phyloP scores from a whole-genome alignment of 2,329 filamentous ascomycete species.

The Paecilomyces dactylethromorphus region DNA sequence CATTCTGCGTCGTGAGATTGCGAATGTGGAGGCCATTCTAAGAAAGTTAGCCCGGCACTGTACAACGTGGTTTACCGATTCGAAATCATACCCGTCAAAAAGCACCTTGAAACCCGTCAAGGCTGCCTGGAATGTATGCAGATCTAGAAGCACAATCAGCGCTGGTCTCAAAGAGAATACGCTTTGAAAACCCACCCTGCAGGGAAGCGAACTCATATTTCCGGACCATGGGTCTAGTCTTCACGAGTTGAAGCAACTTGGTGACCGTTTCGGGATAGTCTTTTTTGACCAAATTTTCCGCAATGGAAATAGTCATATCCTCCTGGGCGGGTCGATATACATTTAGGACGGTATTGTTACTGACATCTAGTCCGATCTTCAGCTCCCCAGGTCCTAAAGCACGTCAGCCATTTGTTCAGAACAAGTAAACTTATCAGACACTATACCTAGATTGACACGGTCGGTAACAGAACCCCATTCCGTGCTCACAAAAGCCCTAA shows the following conservation, averaged over 20 bases:
- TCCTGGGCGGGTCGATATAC: slow-evolving; percentile 66
- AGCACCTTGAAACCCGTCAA: slow-evolving; percentile 74
- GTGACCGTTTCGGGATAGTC: slow-evolving; percentile 58
- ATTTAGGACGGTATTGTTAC: slow-evolving; percentile 55
- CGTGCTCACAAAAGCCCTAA: slow-evolving; percentile 70
- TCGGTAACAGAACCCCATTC: slow-evolving; percentile 74
- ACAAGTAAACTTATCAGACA: not conserved
- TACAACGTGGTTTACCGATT: slow-evolving; percentile 8
- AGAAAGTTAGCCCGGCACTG: slow-evolving; percentile 4
- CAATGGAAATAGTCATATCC: slow-evolving; percentile 70
- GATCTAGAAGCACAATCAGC: slow-evolving; percentile 38
- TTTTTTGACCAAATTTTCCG: slow-evolving; percentile 57
- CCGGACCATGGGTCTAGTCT: slow-evolving; percentile 59
- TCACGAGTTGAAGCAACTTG: slow-evolving; percentile 55
- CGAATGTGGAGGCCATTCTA: slow-evolving; percentile 63
- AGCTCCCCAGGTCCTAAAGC: slow-evolving; percentile 59
- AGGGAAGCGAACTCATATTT: slow-evolving; percentile 63
- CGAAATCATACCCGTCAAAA: slow-evolving; percentile 52
- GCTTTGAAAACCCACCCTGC: slow-evolving; percentile 20
- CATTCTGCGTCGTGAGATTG: slow-evolving; percentile 77
- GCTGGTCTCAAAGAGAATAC: not conserved
- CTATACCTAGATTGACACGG: slow-evolving; percentile 65
- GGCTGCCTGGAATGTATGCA: slow-evolving; percentile 73
- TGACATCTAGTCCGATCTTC: slow-evolving; percentile 58
- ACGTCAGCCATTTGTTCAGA: slow-evolving; percentile 8